Conservation (phyloP, 2,329 filamentous ascomycete species). For the Apiospora hydei region DNA sequence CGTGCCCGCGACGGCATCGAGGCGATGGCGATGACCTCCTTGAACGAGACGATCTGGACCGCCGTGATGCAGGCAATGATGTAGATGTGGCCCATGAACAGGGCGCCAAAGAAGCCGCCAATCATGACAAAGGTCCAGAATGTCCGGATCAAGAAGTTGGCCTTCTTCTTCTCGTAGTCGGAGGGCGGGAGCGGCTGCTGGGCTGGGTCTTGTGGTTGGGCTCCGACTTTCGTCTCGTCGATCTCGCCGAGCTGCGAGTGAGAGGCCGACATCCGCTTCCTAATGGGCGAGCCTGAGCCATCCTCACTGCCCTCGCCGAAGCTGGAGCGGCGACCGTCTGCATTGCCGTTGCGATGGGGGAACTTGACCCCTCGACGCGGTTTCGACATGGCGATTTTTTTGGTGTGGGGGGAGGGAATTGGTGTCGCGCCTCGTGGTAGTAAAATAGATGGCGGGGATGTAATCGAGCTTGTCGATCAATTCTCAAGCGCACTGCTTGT, state of each 20-base stretch:
- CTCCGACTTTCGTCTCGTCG: conserved; percentile 44
- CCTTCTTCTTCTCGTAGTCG: conserved; percentile 98
- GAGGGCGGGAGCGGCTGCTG: conserved; percentile 43
- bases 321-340: conserved; percentile 70
- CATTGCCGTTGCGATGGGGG: conserved; percentile 58
- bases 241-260: conserved; percentile 46
- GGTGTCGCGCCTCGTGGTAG: background rate
- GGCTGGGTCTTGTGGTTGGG: conserved; percentile 47
- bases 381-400: conserved; percentile 40
- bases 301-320: conserved; percentile 75
- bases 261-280: conserved; percentile 30
- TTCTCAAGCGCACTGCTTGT: background rate
- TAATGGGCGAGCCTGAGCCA: conserved; percentile 48
- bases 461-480: background rate
- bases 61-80: conserved; percentile 92
- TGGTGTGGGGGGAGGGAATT: background rate
- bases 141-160: conserved; percentile 94
- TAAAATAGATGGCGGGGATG: conserved; percentile 5
- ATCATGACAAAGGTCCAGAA: conserved; percentile 99
- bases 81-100: conserved; percentile 98
- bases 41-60: conserved; percentile 96
- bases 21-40: conserved; percentile 97
- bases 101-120: conserved; percentile 84
- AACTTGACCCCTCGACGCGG: conserved; percentile 62
- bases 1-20: conserved; percentile 92